phyloP scores from a whole-genome alignment of 331 rosid species.

The Malus hybrid region DNA sequence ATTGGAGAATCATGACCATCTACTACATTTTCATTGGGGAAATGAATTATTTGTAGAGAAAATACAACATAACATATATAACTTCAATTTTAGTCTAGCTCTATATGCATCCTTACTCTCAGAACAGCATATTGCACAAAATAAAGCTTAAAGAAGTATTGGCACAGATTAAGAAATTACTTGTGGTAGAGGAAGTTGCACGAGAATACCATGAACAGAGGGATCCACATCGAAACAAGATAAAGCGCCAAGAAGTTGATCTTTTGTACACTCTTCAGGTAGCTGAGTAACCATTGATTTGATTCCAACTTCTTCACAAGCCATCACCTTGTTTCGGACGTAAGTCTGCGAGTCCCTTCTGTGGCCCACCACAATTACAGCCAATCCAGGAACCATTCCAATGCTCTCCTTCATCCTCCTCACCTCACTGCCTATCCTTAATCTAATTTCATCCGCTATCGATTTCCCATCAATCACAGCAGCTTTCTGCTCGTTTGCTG shows the following conservation, averaged over 20 bases:
- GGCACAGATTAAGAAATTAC: conserved; percentile 33
- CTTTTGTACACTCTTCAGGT: conserved; percentile 32
- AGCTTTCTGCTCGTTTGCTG: conserved; percentile 24
- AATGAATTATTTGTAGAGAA: neutral
- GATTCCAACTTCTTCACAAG: conserved; percentile 44
- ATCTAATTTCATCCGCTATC: conserved; percentile 37
- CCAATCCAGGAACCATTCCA: conserved; percentile 41
- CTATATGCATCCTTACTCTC: neutral
- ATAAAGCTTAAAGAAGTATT: neutral
- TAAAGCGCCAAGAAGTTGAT: conserved; percentile 28
- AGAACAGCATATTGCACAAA: neutral
- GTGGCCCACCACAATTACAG: conserved; percentile 36
- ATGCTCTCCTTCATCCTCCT: conserved; percentile 39
- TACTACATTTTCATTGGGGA: neutral
- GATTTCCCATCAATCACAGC: conserved; percentile 31
- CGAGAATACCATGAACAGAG: conserved; percentile 42
- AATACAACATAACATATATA: neutral
- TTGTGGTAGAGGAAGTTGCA: conserved; percentile 52
- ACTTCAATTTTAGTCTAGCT: neutral
- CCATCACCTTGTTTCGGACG: conserved; percentile 37
- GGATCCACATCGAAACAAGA: conserved; percentile 32
- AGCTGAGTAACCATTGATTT: conserved; percentile 17
- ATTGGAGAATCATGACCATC: neutral
- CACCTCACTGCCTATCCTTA: conserved; percentile 32
- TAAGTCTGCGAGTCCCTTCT: conserved; percentile 40